Evolutionary conservation across 805 yeast species (phyloP).

Genomic region (Candida boleticola): DNA sequence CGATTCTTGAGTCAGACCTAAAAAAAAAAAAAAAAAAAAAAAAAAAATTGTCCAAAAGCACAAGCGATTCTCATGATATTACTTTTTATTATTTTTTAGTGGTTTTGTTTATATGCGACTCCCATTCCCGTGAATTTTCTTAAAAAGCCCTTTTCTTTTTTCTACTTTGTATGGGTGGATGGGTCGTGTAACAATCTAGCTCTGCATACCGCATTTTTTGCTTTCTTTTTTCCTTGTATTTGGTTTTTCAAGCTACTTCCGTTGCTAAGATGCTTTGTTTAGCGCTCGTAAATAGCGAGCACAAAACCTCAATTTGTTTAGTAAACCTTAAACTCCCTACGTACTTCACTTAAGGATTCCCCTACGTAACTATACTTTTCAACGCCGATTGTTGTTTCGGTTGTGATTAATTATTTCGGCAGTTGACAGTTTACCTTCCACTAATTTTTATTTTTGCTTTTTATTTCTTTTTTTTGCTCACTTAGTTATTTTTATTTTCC

Average conservation of each 20-base stretch:
- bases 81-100: too few relatives aligned
- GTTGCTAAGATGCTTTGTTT: background rate
- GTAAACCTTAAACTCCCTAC: background rate
- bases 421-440: too few relatives aligned
- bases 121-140: too few relatives aligned
- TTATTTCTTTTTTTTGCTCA: background rate
- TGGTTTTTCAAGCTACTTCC: background rate
- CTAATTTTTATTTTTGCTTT: background rate
- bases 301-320: background rate
- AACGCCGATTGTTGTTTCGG: too few relatives aligned
- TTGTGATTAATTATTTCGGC: too few relatives aligned
- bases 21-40: conserved; percentile 3
- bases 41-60: background rate
- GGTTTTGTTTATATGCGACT: too few relatives aligned
- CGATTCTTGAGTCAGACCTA: too few relatives aligned
- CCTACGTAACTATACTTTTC: too few relatives aligned
- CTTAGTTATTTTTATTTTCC: too few relatives aligned
- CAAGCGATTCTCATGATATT: background rate
- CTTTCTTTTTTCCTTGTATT: too few relatives aligned
- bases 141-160: background rate
- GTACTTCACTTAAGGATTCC: background rate
- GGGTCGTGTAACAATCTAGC: background rate
- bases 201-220: background rate
- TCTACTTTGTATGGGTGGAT: background rate
- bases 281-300: background rate